A percentile compares a stretch with the other conserved stretches of the same genome.
Conservation (phyloP, 257 asterid genomes). For the Solanum dulcamara region DNA sequence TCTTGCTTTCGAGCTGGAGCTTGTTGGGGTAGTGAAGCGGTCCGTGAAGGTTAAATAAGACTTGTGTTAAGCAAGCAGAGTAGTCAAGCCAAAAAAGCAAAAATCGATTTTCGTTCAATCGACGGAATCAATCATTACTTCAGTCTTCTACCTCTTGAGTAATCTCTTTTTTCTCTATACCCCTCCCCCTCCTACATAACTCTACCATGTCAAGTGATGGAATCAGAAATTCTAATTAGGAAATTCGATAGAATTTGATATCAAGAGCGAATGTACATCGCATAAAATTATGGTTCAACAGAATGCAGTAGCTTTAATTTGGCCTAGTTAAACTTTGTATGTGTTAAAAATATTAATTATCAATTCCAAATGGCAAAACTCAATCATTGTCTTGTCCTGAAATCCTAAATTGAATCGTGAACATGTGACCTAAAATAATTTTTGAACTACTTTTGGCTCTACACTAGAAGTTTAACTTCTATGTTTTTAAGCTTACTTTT, state of each 20-base stretch:
- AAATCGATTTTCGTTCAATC: no score
- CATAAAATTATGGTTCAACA: no score
- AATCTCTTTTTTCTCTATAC: conserved; percentile 8
- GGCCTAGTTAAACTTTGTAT: neutral
- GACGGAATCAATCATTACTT: no score
- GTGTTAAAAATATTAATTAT: neutral
- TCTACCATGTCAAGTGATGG: neutral
- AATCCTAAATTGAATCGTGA: neutral
- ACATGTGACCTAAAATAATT: neutral
- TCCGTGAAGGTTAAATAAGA: no score
- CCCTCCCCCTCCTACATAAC: neutral
- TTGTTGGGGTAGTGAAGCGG: no score
- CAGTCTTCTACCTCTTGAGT: conserved; percentile 24
- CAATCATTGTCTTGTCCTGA: neutral
- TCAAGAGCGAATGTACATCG: neutral
- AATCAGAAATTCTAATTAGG: neutral
- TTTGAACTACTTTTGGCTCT: neutral
- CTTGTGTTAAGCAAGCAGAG: no score
- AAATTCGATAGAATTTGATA: neutral
- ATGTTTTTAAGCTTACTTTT: no score
- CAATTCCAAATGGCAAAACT: neutral
- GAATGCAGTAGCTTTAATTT: neutral
- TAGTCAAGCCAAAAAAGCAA: no score
- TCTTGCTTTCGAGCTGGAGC: no score
- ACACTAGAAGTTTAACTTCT: neutral